phyloP scores from a whole-genome alignment of 176 grass and related monocot species.

The Zoysia pacifica region DNA sequence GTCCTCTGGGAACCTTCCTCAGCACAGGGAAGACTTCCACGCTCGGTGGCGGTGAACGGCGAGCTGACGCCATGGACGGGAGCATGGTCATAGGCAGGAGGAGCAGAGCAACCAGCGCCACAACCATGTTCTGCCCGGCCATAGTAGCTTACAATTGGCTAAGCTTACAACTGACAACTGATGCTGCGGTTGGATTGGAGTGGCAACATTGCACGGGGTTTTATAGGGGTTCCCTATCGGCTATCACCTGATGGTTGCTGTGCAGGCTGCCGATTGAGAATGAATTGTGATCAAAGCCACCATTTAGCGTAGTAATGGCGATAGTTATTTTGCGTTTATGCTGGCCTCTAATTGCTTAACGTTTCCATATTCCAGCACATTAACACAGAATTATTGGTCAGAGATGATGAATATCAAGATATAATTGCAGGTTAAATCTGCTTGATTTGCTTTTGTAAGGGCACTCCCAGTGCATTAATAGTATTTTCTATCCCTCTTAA shows the following conservation, averaged over 20 bases:
- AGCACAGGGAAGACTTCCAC: background rate
- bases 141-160: background rate
- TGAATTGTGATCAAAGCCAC: background rate
- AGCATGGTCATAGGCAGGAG: slow-evolving; percentile 1
- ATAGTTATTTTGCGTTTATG: too few species aligned
- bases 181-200: background rate
- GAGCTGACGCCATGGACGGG: background rate
- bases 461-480: too few species aligned
- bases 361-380: too few species aligned
- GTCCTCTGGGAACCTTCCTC: slow-evolving; percentile 11
- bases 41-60: background rate
- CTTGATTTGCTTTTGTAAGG: too few species aligned
- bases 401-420: too few species aligned
- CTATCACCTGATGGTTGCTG: background rate
- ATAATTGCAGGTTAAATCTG: too few species aligned
- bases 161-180: too few species aligned
- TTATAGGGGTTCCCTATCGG: background rate
- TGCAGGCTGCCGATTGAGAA: too few species aligned
- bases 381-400: background rate
- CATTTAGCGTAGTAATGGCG: too few species aligned
- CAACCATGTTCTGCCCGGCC: background rate
- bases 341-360: too few species aligned
- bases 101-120: background rate
- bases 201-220: background rate
- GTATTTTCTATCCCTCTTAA: too few species aligned